Conservation (phyloP, 306 rosid genomes). For the Glycine soja region DNA sequence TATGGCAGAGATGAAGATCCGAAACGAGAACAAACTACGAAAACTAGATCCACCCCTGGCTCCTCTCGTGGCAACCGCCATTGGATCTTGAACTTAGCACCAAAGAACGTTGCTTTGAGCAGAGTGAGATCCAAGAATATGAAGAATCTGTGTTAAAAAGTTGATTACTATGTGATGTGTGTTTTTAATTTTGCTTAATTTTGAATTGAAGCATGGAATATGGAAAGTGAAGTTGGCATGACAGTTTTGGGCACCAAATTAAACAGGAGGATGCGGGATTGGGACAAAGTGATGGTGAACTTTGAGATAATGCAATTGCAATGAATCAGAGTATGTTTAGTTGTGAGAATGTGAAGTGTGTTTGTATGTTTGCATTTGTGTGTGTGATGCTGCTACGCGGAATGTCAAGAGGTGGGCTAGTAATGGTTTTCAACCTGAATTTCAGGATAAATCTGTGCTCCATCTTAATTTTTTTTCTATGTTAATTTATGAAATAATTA, state of each 20-base stretch:
- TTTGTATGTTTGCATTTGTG: background rate
- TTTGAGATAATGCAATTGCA: background rate
- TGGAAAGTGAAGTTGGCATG: constrained; percentile 36
- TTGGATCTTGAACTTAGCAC: constrained; percentile 47
- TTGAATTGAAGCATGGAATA: background rate
- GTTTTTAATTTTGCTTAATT: background rate
- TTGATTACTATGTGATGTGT: background rate
- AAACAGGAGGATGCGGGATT: background rate
- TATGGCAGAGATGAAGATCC: constrained; percentile 96
- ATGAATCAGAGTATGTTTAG: constrained; percentile 19
- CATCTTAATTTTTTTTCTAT: background rate
- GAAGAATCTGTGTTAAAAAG: constrained; percentile 18
- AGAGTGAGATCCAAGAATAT: constrained; percentile 47
- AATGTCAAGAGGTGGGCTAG: too few species aligned
- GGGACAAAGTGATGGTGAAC: constrained; percentile 13
- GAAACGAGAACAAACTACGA: constrained; percentile 87
- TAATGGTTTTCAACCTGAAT: constrained; percentile 21
- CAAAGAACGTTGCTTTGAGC: background rate
- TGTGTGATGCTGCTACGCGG: background rate
- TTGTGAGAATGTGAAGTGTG: background rate
- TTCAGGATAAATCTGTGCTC: constrained; percentile 18
- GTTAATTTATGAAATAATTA: background rate
- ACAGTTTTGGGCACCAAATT: background rate
- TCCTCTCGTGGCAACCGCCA: constrained; percentile 94
- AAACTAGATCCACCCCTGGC: constrained; percentile 77